Base-by-base conservation (phyloP, 768 basidiomycete species). In the Pleurotus sapidus region DNA sequence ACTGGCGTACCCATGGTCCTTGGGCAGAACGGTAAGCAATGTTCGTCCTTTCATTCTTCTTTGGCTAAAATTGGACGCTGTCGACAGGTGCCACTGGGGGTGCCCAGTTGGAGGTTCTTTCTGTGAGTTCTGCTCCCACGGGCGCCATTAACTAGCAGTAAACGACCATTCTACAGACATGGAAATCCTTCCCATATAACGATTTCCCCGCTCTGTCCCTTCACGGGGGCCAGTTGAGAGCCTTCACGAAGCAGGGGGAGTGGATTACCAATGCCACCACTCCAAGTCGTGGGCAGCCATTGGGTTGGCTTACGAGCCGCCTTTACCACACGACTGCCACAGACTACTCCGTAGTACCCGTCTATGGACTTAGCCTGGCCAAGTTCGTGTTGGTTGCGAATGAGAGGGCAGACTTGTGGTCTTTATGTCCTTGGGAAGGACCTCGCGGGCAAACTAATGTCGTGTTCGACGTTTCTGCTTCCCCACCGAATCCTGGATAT, bases 1-100 rank as follows among this genome's bases (percentile, higher is more conserved):
- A 81, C 77, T 1, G 81, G 80, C 0, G 74, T 66, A 3, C 79
- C 81, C 8, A 63, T 82, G 42, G 81, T 81, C 12, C 68, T 79
- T 12, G 75, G 75, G 9, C 69, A 72, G 55, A 65, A 68, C 39
- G 77, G 77, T 73, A 61, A 40, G 66, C 56, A 3, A 34, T 9
- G 8, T 5, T 6, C 18, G 8, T 55, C 14, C 20, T 37, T 39
- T 11, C 47, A 9, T 25, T 40, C 12, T 47, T 3, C 18, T 24
- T 11, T 17, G 58, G 37, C 46, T 12, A 23, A 18, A 24, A 34
- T 59, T 8, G 53, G 68, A 3, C 24, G 47, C 53, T 46, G 37
- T 17, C 17, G 17, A 34, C 23, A 69, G 78, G 73, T 57, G 72
- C 70, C 38, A 74, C 67, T 25, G 55, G 65, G 2, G 81, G 79